Evolutionary conservation across 1,284 basidiomycete genomes (phyloP).

Genomic region (Moesziomyces sp.): DNA sequence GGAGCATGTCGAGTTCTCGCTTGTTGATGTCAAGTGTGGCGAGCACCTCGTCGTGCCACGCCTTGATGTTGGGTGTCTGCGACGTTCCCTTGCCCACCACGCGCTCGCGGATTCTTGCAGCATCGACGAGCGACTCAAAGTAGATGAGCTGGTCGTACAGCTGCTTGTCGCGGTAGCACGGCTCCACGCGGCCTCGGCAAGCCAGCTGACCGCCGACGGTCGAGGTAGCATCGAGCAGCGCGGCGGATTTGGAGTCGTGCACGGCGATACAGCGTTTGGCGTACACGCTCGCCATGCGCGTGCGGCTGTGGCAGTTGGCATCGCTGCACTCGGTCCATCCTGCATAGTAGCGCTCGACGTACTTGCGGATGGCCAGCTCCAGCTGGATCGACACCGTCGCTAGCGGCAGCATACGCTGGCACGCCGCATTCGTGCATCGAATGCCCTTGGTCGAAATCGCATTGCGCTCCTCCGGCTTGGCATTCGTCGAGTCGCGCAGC

Average conservation of each 20-base stretch:
- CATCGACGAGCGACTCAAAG: conserved; percentile 59
- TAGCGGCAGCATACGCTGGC: conserved; percentile 27
- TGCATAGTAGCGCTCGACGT: conserved; percentile 86
- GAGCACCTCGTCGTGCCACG: conserved; percentile 38
- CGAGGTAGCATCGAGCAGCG: conserved; percentile 21
- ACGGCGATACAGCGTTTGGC: conserved; percentile 71
- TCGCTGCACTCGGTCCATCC: conserved; percentile 90
- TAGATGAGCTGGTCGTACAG: conserved; percentile 66
- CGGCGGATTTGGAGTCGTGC: conserved; percentile 34
- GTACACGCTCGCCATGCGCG: conserved; percentile 92
- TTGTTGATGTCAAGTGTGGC: conserved; percentile 41
- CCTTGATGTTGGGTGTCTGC: conserved; percentile 8
- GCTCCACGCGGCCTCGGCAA: conserved; percentile 53
- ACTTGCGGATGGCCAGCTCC: conserved; percentile 82
- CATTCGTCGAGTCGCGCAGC: conserved; percentile 24
- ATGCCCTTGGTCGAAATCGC: conserved; percentile 43
- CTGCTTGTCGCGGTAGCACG: conserved; percentile 57
- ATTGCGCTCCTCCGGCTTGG: conserved; percentile 8
- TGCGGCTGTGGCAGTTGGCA: conserved; percentile 81
- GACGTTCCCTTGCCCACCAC: not conserved
- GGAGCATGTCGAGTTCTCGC: conserved; percentile 30
- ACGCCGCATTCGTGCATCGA: conserved; percentile 35
- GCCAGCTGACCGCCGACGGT: conserved; percentile 10
- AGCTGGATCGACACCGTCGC: conserved; percentile 74
- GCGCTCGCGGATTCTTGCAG: conserved; percentile 18